Evolutionary conservation across 768 basidiomycete genomes (phyloP), one percentile per base, ranked within the genome.

Genomic region (Arthromyces matolae): DNA sequence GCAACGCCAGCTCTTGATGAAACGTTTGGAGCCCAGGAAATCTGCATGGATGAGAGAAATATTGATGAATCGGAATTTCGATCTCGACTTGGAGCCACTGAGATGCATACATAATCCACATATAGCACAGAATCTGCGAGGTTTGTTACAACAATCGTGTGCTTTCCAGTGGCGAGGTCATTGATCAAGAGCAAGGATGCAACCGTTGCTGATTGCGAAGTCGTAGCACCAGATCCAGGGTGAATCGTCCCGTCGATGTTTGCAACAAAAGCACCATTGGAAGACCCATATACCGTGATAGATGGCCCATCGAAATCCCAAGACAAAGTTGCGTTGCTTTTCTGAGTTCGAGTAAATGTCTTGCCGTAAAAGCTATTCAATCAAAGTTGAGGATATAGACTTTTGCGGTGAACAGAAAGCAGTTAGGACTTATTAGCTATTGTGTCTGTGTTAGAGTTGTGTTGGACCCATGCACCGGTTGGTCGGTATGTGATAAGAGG

Each of bases 71-170:
- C 4, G 10, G 10, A 14, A 18, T 12, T 33, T n/a, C 20, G 4
- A 25, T 19, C 25, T 35, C 14, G 19, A 31, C 41, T 28, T n/a
- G n/a, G n/a, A n/a, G n/a, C n/a, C n/a, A n/a, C n/a, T n/a, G n/a
- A n/a, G n/a, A n/a, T n/a, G n/a, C n/a, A n/a, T 31, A 44, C 48
- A 22, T 49, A 49, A 27, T 49, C 48, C 13, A 49, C 25, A 20
- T 43, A 34, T 19, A 49, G 14, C 14, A 42, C 25, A 18, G 25
- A 34, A 23, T 37, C 34, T 14, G 42, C 41, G 20, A 20, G 16
- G 18, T 37, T 49, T 10, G 34, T 42, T 12, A 49, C 23, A 29
- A 20, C 39, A 19, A 49, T 32, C 4, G 19, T 20, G 25, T 49
- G 48, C 16, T 28, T 29, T 4, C 42, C 48, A 2, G 24, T 24